Conservation (phyloP, 177 flowering plant genomes). For the Vitis hybrid region DNA sequence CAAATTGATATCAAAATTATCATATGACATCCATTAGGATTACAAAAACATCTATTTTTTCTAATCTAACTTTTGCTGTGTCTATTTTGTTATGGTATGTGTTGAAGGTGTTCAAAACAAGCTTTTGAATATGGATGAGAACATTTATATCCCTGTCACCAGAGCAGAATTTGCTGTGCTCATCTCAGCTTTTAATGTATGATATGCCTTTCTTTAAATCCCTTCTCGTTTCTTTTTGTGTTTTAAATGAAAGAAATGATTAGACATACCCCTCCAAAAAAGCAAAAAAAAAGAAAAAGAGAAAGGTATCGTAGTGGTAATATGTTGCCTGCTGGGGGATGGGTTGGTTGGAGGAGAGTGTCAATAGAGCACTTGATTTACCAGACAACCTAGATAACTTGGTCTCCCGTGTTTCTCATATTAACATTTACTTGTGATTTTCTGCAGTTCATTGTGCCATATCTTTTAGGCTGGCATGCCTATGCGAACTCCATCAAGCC, state of each 20-base stretch:
- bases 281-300: not conserved
- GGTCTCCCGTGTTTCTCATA: not conserved
- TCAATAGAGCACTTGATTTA: too few relatives aligned
- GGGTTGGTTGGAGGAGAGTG: too few relatives aligned
- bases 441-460: slow-evolving; percentile 83
- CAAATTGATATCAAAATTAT: not conserved
- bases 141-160: slow-evolving; percentile 76
- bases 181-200: slow-evolving; percentile 74
- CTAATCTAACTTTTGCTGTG: not conserved
- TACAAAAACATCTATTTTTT: not conserved
- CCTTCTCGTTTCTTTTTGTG: not conserved
- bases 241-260: not conserved
- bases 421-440: not conserved
- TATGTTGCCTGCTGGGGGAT: too few relatives aligned
- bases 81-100: too few relatives aligned
- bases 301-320: too few relatives aligned
- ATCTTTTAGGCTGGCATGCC: slow-evolving; percentile 88
- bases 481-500: slow-evolving; percentile 61
- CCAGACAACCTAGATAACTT: too few relatives aligned
- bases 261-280: too few relatives aligned
- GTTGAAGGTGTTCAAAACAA: slow-evolving; percentile 78
- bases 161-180: slow-evolving; percentile 83
- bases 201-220: slow-evolving; percentile 13
- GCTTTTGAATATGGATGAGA: slow-evolving; percentile 75
- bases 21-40: not conserved